Evolutionary conservation across 139 green algal species (phyloP).

Genomic region (Chlorella sp.): DNA sequence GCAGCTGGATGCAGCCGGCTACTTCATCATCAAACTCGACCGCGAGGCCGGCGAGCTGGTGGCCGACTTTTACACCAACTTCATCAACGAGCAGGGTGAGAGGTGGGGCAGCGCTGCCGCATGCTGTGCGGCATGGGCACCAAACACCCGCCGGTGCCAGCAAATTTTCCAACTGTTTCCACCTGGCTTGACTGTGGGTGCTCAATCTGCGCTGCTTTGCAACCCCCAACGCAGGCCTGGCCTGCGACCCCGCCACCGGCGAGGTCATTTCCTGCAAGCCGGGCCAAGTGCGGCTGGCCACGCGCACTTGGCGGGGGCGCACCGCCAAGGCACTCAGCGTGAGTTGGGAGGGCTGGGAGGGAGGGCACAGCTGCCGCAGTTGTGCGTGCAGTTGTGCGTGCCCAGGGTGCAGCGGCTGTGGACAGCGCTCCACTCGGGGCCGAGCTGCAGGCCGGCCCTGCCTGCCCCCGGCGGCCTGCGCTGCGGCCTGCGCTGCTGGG

Average conservation of each 20-base stretch:
- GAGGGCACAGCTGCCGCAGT: too few relatives aligned
- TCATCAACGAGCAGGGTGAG: conserved; percentile 63
- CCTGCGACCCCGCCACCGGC: conserved; percentile 68
- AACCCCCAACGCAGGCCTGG: conserved; percentile 41
- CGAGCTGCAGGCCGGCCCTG: too few relatives aligned
- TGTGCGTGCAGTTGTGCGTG: too few relatives aligned
- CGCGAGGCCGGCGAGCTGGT: conserved; percentile 42
- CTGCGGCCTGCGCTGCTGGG: too few relatives aligned
- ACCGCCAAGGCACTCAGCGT: conserved; percentile 70
- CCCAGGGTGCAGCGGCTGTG: too few relatives aligned
- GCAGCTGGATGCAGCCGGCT: conserved; percentile 60
- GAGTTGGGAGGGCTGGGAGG: too few relatives aligned
- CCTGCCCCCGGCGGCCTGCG: too few relatives aligned
- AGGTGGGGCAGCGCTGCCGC: not conserved
- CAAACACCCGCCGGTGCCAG: not conserved
- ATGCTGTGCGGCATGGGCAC: not conserved
- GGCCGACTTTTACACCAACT: conserved; percentile 61
- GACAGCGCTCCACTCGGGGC: too few relatives aligned
- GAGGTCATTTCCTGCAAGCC: conserved; percentile 65
- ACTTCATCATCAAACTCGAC: conserved; percentile 69
- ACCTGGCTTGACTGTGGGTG: not conserved
- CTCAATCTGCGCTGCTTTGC: not conserved
- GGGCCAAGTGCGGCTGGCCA: conserved; percentile 38
- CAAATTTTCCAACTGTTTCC: too few relatives aligned
- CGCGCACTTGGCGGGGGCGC: conserved; percentile 38